phyloP scores from a whole-genome alignment of 352 stramenopile genomes.

The Pythium scleroteichum region DNA sequence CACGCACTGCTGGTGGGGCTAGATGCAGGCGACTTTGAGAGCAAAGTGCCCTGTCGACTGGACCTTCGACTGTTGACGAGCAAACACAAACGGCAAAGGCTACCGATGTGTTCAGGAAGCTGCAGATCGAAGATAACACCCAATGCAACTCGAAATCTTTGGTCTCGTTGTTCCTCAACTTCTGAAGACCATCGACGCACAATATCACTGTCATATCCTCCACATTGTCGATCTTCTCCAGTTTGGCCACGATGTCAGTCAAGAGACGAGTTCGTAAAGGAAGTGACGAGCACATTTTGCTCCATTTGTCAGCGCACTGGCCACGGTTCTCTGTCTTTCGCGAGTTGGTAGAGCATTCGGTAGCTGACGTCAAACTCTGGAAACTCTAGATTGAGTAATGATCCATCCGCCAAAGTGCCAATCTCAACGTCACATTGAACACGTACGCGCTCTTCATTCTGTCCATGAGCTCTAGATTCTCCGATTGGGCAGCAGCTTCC shows the following conservation, averaged over 20 bases:
- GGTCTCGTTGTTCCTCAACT: constrained; percentile 20
- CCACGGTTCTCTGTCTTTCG: constrained; percentile 11
- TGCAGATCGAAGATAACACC: no score
- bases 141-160: not conserved
- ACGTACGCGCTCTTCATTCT: constrained; percentile 19
- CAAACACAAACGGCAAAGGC: no score
- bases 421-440: constrained; percentile 11
- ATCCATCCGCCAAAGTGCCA: no score
- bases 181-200: constrained; percentile 31
- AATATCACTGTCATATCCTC: constrained; percentile 36
- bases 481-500: constrained; percentile 15
- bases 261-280: not conserved
- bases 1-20: no score
- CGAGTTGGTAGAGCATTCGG: constrained; percentile 34
- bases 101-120: no score
- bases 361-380: constrained; percentile 26
- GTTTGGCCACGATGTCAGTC: not conserved
- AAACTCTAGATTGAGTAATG: constrained; percentile 1
- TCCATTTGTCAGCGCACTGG: not conserved
- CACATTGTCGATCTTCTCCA: constrained; percentile 19
- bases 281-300: constrained; percentile 1
- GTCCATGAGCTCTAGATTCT: constrained; percentile 20
- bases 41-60: no score
- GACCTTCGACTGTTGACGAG: no score
- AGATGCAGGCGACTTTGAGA: no score